Conservation (phyloP, 164 flowering plant genomes). For the Euptelea pleiosperma region DNA sequence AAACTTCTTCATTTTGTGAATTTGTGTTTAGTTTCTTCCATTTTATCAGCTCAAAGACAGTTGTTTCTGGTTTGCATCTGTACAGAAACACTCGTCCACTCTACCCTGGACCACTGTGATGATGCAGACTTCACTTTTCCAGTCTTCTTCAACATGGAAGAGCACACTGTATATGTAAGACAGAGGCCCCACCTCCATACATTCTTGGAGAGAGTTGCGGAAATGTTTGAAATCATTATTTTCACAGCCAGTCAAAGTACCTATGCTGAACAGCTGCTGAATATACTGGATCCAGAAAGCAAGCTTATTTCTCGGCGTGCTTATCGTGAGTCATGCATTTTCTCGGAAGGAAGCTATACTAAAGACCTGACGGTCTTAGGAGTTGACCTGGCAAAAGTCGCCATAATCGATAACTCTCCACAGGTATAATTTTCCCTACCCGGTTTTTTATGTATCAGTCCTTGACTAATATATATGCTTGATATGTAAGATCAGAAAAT, state of each 20-base stretch:
- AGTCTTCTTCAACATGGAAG: slow-evolving; percentile 80
- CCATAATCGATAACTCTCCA: slow-evolving; percentile 89
- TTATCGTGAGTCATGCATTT: slow-evolving; percentile 90
- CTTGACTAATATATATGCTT: not conserved
- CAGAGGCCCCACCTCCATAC: slow-evolving; percentile 72
- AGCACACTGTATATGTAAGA: slow-evolving; percentile 81
- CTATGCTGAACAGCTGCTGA: slow-evolving; percentile 83
- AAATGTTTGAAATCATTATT: slow-evolving; percentile 84
- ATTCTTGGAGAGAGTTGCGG: slow-evolving; percentile 80
- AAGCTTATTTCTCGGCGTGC: slow-evolving; percentile 73
- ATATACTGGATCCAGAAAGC: slow-evolving; percentile 76
- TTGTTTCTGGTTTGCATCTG: slow-evolving; percentile 10
- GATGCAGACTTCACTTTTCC: slow-evolving; percentile 89
- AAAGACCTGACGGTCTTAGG: slow-evolving; percentile 95
- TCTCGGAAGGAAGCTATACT: slow-evolving; percentile 77
- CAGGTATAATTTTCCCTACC: slow-evolving; percentile 53
- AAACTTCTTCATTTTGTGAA: not conserved
- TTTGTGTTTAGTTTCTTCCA: not conserved
- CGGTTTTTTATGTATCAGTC: not conserved
- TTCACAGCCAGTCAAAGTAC: slow-evolving; percentile 98
- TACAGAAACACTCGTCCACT: slow-evolving; percentile 97
- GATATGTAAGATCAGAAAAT: too few relatives aligned
- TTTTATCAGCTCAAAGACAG: not conserved
- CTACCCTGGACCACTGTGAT: slow-evolving; percentile 67
- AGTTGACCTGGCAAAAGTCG: slow-evolving; percentile 92